Percentiles rank a stretch among this genome's conserved stretches.
Conservation (phyloP, 148 eudicot species). For the Dianthus caryophyllus region DNA sequence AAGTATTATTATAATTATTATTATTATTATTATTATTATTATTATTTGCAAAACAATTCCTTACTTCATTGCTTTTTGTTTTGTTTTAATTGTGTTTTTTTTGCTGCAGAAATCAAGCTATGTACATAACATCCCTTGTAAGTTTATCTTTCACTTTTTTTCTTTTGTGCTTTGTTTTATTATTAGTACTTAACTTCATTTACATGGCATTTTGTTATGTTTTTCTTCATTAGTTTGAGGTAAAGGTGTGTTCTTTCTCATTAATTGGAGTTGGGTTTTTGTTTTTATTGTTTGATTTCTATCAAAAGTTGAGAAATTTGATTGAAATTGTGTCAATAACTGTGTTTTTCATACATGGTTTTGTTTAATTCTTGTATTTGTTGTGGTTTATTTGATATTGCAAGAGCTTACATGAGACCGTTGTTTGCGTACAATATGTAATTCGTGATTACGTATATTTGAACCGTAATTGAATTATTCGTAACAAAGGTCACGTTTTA, state of each 20-base stretch:
- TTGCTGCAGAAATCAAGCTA: neutral
- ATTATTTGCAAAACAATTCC: constrained; percentile 14
- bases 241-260: constrained; percentile 24
- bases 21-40: no score
- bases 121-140: constrained; percentile 30
- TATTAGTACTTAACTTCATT: constrained; percentile 8
- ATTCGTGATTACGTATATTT: no score
- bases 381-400: no score
- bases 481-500: no score
- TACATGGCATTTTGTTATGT: constrained; percentile 4
- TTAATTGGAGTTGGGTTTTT: neutral
- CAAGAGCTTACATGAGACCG: no score
- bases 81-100: neutral
- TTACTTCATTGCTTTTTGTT: constrained; percentile 19
- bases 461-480: no score
- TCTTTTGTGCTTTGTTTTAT: neutral
- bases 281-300: neutral
- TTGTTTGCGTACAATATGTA: no score
- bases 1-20: neutral
- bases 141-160: constrained; percentile 21
- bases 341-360: constrained; percentile 6
- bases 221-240: constrained; percentile 4
- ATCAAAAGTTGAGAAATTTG: neutral
- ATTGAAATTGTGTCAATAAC: neutral
- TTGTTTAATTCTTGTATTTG: constrained; percentile 1